These are phyloP conservation scores for Pinus albicaulis DNA, from an alignment of 75 land plant species.

Conservation along the genomic window DNA sequence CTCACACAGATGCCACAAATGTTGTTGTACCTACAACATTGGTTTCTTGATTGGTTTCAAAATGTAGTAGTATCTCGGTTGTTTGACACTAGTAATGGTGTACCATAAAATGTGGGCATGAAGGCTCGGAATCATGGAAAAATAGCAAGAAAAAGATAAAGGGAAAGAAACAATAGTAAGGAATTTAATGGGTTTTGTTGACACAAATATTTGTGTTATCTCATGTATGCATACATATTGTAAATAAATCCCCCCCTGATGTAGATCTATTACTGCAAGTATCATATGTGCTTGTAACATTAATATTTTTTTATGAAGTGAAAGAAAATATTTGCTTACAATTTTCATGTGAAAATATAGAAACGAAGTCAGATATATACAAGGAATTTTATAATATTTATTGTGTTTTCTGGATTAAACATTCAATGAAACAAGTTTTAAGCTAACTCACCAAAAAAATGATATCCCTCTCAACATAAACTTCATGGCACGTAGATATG, in stretches of 20 bases:
- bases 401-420: too few relatives aligned
- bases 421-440: too few relatives aligned
- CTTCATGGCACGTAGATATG: constrained; percentile 49
- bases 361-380: background rate
- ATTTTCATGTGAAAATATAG: background rate
- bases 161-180: constrained; percentile 90
- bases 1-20: constrained; percentile 25
- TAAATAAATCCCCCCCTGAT: background rate
- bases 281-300: constrained; percentile 2
- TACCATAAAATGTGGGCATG: constrained; percentile 33
- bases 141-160: constrained; percentile 71
- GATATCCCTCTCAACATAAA: constrained; percentile 45
- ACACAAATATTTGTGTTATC: background rate
- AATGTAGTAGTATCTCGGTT: constrained; percentile 32
- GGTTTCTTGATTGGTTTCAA: constrained; percentile 86
- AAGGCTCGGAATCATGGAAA: constrained; percentile 24
- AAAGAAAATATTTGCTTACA: constrained; percentile 6
- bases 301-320: background rate
- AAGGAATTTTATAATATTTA: background rate
- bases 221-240: background rate
- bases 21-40: constrained; percentile 63
- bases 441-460: too few relatives aligned
- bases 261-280: background rate
- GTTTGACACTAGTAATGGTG: constrained; percentile 10
- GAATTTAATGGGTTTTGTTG: background rate